Evolutionary conservation across 192 early-diverging fungal genomes (phyloP).

Genomic region (Podila minutissima): DNA sequence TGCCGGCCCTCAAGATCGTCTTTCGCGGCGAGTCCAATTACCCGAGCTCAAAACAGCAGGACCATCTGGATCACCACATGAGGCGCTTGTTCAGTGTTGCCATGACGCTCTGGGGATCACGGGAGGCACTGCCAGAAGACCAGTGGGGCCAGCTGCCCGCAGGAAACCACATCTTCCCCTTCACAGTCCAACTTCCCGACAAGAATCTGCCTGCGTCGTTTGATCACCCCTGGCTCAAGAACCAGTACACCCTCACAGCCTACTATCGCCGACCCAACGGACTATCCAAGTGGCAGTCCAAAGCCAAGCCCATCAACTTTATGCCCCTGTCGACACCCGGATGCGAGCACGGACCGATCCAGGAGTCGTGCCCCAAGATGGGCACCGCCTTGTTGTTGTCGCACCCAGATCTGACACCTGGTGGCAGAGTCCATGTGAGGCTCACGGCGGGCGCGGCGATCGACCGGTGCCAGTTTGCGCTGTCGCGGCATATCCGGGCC

Average conservation of each 20-base stretch:
- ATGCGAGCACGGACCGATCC: conserved; percentile 47
- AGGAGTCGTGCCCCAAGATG: conserved; percentile 49
- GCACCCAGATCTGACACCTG: conserved; percentile 39
- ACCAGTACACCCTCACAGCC: conserved; percentile 47
- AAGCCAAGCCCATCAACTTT: conserved; percentile 48
- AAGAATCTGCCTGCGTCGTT: conserved; percentile 51
- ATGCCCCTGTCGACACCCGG: conserved; percentile 47
- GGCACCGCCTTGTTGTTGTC: conserved; percentile 41
- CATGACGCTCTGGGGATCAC: conserved; percentile 49
- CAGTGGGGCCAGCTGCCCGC: conserved; percentile 43
- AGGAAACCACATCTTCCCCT: conserved; percentile 50
- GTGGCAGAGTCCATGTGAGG: conserved; percentile 41
- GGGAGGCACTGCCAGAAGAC: conserved; percentile 35
- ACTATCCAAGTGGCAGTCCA: conserved; percentile 50
- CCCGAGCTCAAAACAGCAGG: conserved; percentile 49
- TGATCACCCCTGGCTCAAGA: conserved; percentile 55
- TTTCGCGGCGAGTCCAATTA: conserved; percentile 49
- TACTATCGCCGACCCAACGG: conserved; percentile 49
- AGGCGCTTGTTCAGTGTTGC: conserved; percentile 48
- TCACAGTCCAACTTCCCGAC: conserved; percentile 50
- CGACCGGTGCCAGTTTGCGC: conserved; percentile 45
- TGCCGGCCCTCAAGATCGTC: conserved; percentile 50
- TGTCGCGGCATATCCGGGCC: conserved; percentile 44
- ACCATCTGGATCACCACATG: conserved; percentile 48
- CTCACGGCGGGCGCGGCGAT: conserved; percentile 46